Evolutionary conservation across 2,329 filamentous ascomycete genomes (phyloP).

Genomic region (Colletotrichum sp.): DNA sequence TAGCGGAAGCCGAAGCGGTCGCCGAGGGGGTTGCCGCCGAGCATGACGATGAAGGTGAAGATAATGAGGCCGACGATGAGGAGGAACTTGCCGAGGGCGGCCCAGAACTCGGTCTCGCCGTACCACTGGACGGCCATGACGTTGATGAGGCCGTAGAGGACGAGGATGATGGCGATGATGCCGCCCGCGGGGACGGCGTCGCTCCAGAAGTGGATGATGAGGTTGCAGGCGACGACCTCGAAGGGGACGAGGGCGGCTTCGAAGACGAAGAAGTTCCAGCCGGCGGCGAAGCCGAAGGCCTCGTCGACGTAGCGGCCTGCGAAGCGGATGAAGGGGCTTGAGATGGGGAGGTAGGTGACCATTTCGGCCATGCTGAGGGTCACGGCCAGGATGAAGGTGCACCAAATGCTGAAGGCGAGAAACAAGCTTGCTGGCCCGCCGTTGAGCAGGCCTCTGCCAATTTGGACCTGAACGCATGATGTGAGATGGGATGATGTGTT

Average conservation of each 20-base stretch:
- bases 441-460: slow-evolving; percentile 61
- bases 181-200: slow-evolving; percentile 62
- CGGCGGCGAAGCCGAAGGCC: slow-evolving; percentile 74
- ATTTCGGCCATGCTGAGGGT: slow-evolving; percentile 73
- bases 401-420: slow-evolving; percentile 66
- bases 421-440: slow-evolving; percentile 65
- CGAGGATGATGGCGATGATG: slow-evolving; percentile 60
- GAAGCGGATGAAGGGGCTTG: slow-evolving; percentile 79
- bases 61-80: slow-evolving; percentile 73
- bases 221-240: slow-evolving; percentile 68
- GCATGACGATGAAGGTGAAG: slow-evolving; percentile 83
- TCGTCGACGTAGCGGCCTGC: slow-evolving; percentile 78
- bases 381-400: slow-evolving; percentile 63
- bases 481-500: slow-evolving; percentile 1
- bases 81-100: slow-evolving; percentile 73
- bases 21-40: slow-evolving; percentile 77
- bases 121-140: slow-evolving; percentile 76
- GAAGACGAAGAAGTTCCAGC: slow-evolving; percentile 78
- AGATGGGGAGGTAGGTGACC: slow-evolving; percentile 78
- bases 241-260: slow-evolving; percentile 72
- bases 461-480: slow-evolving; percentile 51
- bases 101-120: slow-evolving; percentile 79
- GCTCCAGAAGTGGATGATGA: slow-evolving; percentile 69
- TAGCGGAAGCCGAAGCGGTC: slow-evolving; percentile 75
- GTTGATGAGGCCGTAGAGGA: slow-evolving; percentile 64